Evolutionary conservation across 23 red algal species (phyloP).

Genomic region (Pyropia haitanensis): DNA sequence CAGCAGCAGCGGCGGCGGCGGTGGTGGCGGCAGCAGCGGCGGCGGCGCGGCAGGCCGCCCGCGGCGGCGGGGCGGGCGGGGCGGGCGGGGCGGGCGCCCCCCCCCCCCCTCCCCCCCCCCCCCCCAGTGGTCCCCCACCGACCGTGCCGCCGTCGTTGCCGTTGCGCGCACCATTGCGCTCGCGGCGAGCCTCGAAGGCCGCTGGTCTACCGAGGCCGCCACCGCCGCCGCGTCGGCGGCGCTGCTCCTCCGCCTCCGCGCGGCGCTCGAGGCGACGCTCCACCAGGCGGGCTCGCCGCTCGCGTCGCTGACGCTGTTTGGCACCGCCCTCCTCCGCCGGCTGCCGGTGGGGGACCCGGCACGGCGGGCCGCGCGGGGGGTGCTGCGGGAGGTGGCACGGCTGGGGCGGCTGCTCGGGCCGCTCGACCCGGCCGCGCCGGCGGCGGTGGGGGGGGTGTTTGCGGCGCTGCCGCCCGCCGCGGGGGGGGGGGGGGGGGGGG

Average conservation of each 20-base stretch:
- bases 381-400: constrained; percentile 44
- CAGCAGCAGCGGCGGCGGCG: no score
- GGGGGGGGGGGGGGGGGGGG: no score
- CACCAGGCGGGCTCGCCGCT: constrained; percentile 72
- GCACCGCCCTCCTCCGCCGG: constrained; percentile 33
- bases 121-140: no score
- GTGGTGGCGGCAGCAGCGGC: no score
- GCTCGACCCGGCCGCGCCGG: constrained; percentile 18
- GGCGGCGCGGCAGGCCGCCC: no score
- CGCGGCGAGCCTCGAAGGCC: constrained; percentile 34
- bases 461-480: no score
- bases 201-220: constrained; percentile 6
- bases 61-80: no score
- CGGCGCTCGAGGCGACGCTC: constrained; percentile 43
- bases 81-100: no score
- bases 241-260: constrained; percentile 14
- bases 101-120: no score
- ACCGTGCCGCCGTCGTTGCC: constrained; percentile 13
- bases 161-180: constrained; percentile 39
- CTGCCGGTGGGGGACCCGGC: constrained; percentile 63
- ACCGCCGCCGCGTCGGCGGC: neutral
- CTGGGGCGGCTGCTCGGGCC: constrained; percentile 68
- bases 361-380: constrained; percentile 24
- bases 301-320: constrained; percentile 53
- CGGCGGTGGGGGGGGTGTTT: no score